Base-by-base conservation (phyloP, 2,329 filamentous ascomycete genomes). In the Claviceps cyperi region DNA sequence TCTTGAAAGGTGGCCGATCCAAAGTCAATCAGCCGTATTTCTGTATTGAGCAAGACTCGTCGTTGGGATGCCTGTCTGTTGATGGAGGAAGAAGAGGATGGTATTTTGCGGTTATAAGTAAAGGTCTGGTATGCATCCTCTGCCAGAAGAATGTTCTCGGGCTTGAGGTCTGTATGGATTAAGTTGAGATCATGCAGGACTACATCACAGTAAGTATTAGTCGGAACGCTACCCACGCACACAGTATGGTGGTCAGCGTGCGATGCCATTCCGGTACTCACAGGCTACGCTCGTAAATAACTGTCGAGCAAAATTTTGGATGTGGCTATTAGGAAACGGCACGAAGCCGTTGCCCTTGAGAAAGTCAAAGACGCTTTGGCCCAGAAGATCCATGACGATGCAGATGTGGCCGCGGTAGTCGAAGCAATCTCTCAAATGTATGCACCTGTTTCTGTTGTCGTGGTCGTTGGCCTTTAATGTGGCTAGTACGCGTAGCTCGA, bases 321-420 rank as follows among this genome's bases (percentile, higher is more conserved):
- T 98, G 67, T 98, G 92, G 57, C 90, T 96, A 73, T 94, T 97
- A 13, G 92, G 92, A 62, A 98, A 98, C 0, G 92, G 92, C 17
- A 95, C 89, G 62, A 98, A 98, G 56, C 80, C 78, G 62, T 97
- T 97, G 61, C 84, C 83, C 71, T 98, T 98, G 46, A 98, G 75
- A 59, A 98, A 98, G 68, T 98, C 92, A 64, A 98, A 98, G 48
- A 98, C 91, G 60, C 91, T 97, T 62, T 96, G 91, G 46, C 91
- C 91, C 35, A 97, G 78, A 3, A 83, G 68, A 56, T 83, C 79
- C 78, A 81, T 83, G 50, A 83, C 80, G 52, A 83, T 83, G 74
- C 92, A 98, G 58, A 98, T 97, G 63, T 98, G 92, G 51, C 94
- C 92, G 46, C 90, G 80, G 70, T 87, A 98, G 67, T 98, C 92